Evolutionary conservation across 2,329 filamentous ascomycete genomes (phyloP).

Genomic region (Colletotrichum navitas): DNA sequence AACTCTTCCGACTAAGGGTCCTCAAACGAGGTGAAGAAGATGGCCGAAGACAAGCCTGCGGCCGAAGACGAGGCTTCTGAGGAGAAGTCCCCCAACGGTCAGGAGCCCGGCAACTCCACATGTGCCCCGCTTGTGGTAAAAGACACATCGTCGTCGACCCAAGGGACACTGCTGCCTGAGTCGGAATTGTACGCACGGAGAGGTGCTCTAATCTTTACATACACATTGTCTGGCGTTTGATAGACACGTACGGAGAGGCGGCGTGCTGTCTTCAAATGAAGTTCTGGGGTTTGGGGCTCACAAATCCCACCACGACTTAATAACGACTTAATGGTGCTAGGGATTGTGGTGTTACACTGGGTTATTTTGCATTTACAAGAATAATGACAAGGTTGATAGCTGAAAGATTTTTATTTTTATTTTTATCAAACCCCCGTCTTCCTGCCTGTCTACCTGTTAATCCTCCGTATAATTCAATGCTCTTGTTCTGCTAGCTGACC

Average conservation of each 20-base stretch:
- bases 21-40: neutral
- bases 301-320: neutral
- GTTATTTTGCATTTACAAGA: no score
- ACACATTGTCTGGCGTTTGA: neutral
- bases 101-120: neutral
- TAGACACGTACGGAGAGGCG: neutral
- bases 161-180: neutral
- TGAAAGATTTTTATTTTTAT: neutral
- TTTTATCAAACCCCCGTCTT: neutral
- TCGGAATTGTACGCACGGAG: neutral
- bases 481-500: neutral
- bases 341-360: no score
- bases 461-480: no score
- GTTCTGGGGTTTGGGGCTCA: neutral
- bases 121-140: neutral
- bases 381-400: neutral
- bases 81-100: neutral
- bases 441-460: neutral
- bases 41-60: no score
- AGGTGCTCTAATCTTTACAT: neutral
- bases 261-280: neutral
- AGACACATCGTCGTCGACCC: neutral
- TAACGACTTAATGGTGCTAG: neutral
- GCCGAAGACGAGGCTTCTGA: no score
- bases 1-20: neutral